Conservation (phyloP, 257 asterid genomes). For the Scutellaria galericulata region DNA sequence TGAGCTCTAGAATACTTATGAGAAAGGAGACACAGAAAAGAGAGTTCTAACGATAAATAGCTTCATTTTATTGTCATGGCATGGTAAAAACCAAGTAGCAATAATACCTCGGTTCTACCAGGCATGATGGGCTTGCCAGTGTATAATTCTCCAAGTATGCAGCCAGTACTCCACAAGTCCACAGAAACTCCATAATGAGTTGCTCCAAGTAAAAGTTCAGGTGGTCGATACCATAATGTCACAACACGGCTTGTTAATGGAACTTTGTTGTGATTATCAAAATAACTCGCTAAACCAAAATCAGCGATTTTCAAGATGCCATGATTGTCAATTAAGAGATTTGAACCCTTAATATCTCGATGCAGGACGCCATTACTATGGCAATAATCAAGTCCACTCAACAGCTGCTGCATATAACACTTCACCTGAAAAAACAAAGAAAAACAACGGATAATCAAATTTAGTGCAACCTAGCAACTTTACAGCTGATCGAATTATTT, state of each 20-base stretch:
- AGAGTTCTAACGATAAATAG: neutral
- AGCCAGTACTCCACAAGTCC: constrained; percentile 93
- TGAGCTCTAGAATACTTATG: neutral
- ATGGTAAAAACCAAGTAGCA: constrained; percentile 8
- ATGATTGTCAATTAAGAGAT: constrained; percentile 73
- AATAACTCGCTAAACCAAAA: constrained; percentile 89
- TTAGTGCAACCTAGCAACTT: neutral
- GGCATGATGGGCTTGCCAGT: constrained; percentile 92
- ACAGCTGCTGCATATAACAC: constrained; percentile 90
- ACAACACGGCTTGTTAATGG: constrained; percentile 94
- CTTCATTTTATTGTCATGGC: constrained; percentile 2
- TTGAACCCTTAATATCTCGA: constrained; percentile 91
- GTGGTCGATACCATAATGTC: constrained; percentile 96
- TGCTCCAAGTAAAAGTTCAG: constrained; percentile 93
- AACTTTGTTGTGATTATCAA: constrained; percentile 51
- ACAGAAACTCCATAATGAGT: constrained; percentile 81
- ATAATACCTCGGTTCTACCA: constrained; percentile 89
- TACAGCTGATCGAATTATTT: neutral
- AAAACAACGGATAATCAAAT: neutral
- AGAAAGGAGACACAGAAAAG: neutral
- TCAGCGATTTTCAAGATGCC: constrained; percentile 91
- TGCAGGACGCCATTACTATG: constrained; percentile 81
- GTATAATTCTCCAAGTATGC: constrained; percentile 88
- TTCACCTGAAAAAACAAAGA: constrained; percentile 54
- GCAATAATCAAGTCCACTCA: constrained; percentile 83